Base-by-base conservation (phyloP, 2,329 filamentous ascomycete genomes). In the Nothophaeocryptopus gaeumannii region DNA sequence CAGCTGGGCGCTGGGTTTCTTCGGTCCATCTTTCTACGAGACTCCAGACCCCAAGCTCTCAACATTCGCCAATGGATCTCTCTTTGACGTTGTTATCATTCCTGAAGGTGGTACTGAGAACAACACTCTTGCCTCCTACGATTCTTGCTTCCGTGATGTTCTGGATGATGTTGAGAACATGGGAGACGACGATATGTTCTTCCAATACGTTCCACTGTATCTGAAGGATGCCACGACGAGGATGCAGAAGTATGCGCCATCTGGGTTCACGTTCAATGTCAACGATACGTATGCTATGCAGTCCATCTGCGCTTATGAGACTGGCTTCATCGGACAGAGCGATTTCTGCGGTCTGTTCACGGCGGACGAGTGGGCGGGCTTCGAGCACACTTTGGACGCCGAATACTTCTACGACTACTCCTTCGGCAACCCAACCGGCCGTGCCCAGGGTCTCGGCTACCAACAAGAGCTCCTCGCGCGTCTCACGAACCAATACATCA, bases 271-370 rank as follows among this genome's bases (percentile, higher is more conserved):
- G 12, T 67, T 81, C 31, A 79, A 69, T 1, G 55, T 68, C 32
- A 74, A 75, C 53, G 78, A 58, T 38, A 58, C 55, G 16, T 78
- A 79, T 54, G 67, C 66, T 15, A 67, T 71, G 66, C 68, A 79
- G 51, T 63, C 72, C 54, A 70, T 79, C 44, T 82, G 79, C 55
- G 74, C 76, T 2, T 82, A 81, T 57, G 79, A 82, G 61, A 68
- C 67, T 39, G 74, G 67, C 33, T 78, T 74, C 54, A 70, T 80
- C 12, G 75, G 76, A 14, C 64, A 63, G 48, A 79, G 74, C 3
- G 70, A 74, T 30, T 81, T 80, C 64, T 81, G 78, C 65, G 56
- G 61, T 14, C 70, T 80, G 20, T 81, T 81, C 65, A 80, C 78
- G 1, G 68, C 72, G 38, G 72, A 77, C 41, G 78, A 81, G 60